Evolutionary conservation across 1,284 basidiomycete genomes (phyloP).

Genomic region (Pascua sp.): DNA sequence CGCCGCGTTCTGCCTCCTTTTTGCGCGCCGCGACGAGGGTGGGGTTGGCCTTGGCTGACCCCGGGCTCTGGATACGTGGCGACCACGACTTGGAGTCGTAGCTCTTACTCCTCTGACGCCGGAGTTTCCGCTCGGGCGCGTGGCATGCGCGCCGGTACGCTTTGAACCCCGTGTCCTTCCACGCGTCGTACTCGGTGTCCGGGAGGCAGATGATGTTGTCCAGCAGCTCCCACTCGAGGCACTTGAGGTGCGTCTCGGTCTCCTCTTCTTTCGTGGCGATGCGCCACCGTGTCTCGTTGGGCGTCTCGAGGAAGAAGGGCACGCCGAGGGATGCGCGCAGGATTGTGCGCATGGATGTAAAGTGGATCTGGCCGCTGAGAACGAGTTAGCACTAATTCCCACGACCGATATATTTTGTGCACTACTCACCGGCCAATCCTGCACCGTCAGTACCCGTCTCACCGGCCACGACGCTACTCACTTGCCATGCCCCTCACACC

Average conservation of each 20-base stretch:
- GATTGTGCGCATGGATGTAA: conserved; percentile 6
- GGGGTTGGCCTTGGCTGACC: no score
- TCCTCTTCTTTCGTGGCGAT: neutral
- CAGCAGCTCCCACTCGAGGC: conserved; percentile 10
- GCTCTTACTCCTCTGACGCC: no score
- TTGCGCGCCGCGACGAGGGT: no score
- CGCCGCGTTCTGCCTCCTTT: no score
- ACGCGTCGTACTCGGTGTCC: neutral
- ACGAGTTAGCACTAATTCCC: no score
- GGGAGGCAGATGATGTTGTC: conserved; percentile 7
- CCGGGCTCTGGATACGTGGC: no score
- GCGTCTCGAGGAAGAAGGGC: conserved; percentile 16
- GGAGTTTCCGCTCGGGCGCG: no score
- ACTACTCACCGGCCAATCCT: no score
- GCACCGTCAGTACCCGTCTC: no score
- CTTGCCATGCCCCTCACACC: conserved; percentile 13
- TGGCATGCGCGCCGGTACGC: neutral
- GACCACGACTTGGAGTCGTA: no score
- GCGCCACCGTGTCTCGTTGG: neutral
- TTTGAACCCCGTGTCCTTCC: neutral
- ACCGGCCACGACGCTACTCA: neutral
- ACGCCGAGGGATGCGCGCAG: conserved; percentile 3
- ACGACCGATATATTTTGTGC: no score
- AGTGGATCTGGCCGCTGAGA: conserved; percentile 8
- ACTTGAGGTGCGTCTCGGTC: neutral